Evolutionary conservation across 2,329 filamentous ascomycete species (phyloP), one percentile per base, ranked within the genome.

Genomic region (Aspergillus transmontanensis): DNA sequence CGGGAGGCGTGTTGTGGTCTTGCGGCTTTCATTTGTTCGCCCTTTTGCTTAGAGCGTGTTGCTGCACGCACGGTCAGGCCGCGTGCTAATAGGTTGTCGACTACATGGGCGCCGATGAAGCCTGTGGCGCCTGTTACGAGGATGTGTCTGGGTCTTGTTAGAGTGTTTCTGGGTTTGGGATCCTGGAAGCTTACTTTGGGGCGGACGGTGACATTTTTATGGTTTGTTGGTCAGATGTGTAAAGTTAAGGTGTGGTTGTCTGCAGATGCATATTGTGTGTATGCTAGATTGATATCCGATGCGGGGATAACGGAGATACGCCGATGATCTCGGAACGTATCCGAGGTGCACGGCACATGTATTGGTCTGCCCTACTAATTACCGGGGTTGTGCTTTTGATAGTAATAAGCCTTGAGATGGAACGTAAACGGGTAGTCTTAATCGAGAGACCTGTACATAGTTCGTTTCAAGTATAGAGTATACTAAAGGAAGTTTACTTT

Each of bases 21-120:
- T 2, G 76, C 74, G n/a, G 73, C 69, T 41, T 76, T 75, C 75
- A 83, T 78, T 3, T 69, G 65, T 41, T 75, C 70, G 19, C 69
- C 71, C 46, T 71, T 73, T 2, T 59, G 41, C 10, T 60, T 53
- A 10, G 71, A 72, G 39, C 71, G 61, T 3, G 71, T 71, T 11
- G 72, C 64, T 5, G 67, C 68, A 4, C 70, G 71, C 6, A 74
- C 71, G 34, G 59, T 62, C 26, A 69, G 62, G 14, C 72, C 72
- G 11, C 63, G 64, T 10, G 64, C 61, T 2, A 74, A 60, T 2
- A 74, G 66, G 10, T 65, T 68, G 28, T 74, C 71, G 46, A 74
- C 68, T 3, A 74, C 66, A 66, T 74, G 71, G 26, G 71, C 72
- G 26, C 71, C 70, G 32, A 73, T 73, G 57, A 73, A 73, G 21